Conservation (phyloP, 2,329 filamentous ascomycete species). For the Knufia fluminis region DNA sequence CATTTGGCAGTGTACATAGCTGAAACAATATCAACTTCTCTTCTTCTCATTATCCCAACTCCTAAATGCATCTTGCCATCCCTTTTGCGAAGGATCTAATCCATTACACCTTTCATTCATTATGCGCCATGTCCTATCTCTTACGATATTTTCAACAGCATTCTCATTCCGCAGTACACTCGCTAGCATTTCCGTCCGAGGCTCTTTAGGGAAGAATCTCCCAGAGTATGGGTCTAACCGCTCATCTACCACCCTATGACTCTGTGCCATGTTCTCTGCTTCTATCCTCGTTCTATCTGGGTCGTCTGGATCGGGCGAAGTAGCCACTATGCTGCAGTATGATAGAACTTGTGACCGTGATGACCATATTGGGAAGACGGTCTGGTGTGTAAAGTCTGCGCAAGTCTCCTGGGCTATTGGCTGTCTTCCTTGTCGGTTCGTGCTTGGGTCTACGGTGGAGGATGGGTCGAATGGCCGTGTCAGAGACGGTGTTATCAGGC, state of each 20-base stretch:
- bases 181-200: slow-evolving; percentile 71
- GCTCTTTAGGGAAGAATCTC: slow-evolving; percentile 69
- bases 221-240: slow-evolving; percentile 84
- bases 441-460: slow-evolving; percentile 56
- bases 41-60: slow-evolving; percentile 45
- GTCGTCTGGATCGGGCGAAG: slow-evolving; percentile 77
- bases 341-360: slow-evolving; percentile 70
- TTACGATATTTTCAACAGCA: slow-evolving; percentile 73
- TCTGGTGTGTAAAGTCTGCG: slow-evolving; percentile 60
- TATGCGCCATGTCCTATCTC: slow-evolving; percentile 71
- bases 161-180: slow-evolving; percentile 61
- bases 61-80: slow-evolving; percentile 58
- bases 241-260: slow-evolving; percentile 73
- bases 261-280: slow-evolving; percentile 59
- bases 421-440: slow-evolving; percentile 13
- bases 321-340: slow-evolving; percentile 83
- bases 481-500: slow-evolving; percentile 65
- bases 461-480: slow-evolving; percentile 63
- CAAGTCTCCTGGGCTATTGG: slow-evolving; percentile 49
- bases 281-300: slow-evolving; percentile 64
- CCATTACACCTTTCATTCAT: slow-evolving; percentile 65
- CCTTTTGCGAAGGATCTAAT: slow-evolving; percentile 35
- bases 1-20: background rate
- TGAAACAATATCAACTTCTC: background rate
- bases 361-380: slow-evolving; percentile 86